Percentiles rank a stretch among this genome's conserved stretches.
phyloP scores from a whole-genome alignment of 2,329 filamentous ascomycete genomes.

The Cercospora sojina region DNA sequence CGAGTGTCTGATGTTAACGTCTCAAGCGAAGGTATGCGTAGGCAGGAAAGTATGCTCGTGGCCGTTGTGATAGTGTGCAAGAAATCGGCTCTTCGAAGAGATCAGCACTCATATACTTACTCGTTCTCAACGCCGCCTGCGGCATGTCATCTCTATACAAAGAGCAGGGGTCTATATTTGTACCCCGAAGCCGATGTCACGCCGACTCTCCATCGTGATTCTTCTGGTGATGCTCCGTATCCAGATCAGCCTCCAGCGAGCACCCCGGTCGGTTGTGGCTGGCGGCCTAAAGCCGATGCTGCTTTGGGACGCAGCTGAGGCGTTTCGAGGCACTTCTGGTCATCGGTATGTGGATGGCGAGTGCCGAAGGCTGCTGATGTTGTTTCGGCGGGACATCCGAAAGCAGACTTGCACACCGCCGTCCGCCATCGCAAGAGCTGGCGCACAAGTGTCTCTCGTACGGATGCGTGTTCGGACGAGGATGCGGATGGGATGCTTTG shows the following conservation, averaged over 20 bases:
- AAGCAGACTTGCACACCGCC: not conserved
- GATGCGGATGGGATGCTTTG: not conserved
- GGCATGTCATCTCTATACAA: not conserved
- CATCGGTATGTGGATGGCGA: not conserved
- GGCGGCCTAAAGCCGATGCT: not conserved
- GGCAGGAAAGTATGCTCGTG: not conserved
- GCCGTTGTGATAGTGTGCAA: not conserved
- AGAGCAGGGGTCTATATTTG: constrained; percentile 4
- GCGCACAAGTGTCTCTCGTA: not conserved
- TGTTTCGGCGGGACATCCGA: not conserved
- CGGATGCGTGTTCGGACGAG: not conserved
- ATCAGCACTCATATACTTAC: not conserved
- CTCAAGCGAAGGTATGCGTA: not conserved
- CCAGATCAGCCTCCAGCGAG: not conserved
- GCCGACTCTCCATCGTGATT: not conserved
- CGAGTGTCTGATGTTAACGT: not conserved
- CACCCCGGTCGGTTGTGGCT: not conserved
- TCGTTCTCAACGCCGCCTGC: not conserved
- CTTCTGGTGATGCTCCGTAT: not conserved
- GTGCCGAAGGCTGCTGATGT: not conserved
- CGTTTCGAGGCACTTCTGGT: not conserved
- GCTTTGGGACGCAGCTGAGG: not conserved
- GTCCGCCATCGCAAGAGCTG: not conserved
- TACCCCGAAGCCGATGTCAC: constrained; percentile 1
- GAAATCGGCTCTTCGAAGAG: not conserved